Conservation (phyloP, 2,329 filamentous ascomycete species). For the Alternaria ethzedia region DNA sequence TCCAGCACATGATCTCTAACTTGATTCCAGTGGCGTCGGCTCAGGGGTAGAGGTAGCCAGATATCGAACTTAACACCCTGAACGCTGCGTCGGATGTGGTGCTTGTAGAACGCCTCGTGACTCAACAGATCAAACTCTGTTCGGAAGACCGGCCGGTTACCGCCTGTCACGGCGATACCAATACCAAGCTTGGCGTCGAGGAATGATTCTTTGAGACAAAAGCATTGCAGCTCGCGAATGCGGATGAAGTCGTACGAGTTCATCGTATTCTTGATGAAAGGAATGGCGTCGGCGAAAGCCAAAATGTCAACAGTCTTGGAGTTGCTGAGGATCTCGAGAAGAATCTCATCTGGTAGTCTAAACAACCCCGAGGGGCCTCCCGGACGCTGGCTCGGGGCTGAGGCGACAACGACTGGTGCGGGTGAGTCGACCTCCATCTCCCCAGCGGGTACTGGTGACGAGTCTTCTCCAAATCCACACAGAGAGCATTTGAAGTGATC, state of each 20-base stretch:
- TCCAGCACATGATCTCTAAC: constrained; percentile 38
- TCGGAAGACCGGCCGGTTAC: constrained; percentile 38
- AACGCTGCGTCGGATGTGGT: constrained; percentile 50
- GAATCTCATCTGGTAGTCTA: constrained; percentile 51
- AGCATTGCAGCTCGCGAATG: constrained; percentile 54
- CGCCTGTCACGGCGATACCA: constrained; percentile 44
- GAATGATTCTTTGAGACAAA: constrained; percentile 54
- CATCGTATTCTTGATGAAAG: constrained; percentile 46
- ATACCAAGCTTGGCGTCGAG: constrained; percentile 51
- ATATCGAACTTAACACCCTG: constrained; percentile 51
- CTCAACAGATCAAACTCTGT: constrained; percentile 61
- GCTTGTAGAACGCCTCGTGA: constrained; percentile 47
- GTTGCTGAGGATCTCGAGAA: constrained; percentile 38
- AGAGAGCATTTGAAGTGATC: neutral
- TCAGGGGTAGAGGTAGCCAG: constrained; percentile 59
- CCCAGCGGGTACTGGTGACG: neutral
- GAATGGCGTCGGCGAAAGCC: constrained; percentile 48
- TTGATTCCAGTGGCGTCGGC: constrained; percentile 53
- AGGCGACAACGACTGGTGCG: neutral
- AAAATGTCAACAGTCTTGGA: constrained; percentile 45
- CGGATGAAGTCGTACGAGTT: constrained; percentile 46
- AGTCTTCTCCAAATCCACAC: neutral
- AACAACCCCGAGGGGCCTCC: constrained; percentile 25
- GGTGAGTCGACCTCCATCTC: neutral
- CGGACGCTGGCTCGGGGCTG: neutral